phyloP scores from a whole-genome alignment of 108 stramenopile species.

The Cyclotella baltica region DNA sequence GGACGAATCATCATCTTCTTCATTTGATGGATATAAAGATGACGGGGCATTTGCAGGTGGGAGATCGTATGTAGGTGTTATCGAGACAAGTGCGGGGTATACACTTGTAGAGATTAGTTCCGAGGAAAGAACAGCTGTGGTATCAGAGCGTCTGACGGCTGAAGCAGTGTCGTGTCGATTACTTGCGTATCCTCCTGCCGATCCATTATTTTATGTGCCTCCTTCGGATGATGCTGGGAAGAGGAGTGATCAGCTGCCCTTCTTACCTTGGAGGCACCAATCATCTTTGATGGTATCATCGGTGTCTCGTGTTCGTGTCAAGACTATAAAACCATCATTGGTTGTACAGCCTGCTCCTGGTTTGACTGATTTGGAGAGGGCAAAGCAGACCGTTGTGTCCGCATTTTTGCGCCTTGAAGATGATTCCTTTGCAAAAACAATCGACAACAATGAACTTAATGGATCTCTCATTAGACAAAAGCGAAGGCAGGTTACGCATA shows the following conservation, averaged over 20 bases:
- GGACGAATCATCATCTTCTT: slow-evolving; percentile 19
- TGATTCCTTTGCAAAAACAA: slow-evolving; percentile 14
- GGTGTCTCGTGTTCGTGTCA: slow-evolving; percentile 29
- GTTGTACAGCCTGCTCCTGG: slow-evolving; percentile 44
- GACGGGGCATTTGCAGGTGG: slow-evolving; percentile 46
- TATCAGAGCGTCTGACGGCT: slow-evolving; percentile 80
- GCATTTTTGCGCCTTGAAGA: slow-evolving; percentile 52
- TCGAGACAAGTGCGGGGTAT: slow-evolving; percentile 72
- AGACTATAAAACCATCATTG: slow-evolving; percentile 51
- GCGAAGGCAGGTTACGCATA: slow-evolving; percentile 31
- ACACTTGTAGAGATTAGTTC: slow-evolving; percentile 73
- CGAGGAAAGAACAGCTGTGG: slow-evolving; percentile 76
- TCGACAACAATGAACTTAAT: background rate
- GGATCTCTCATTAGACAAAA: slow-evolving; percentile 30
- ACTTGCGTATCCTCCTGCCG: slow-evolving; percentile 81
- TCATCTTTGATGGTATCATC: background rate
- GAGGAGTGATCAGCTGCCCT: slow-evolving; percentile 40
- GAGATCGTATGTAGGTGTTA: slow-evolving; percentile 83
- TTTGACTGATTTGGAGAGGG: slow-evolving; percentile 56
- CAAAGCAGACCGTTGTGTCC: slow-evolving; percentile 56
- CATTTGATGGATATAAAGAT: slow-evolving; percentile 29
- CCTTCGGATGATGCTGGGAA: slow-evolving; percentile 45
- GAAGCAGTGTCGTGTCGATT: slow-evolving; percentile 88
- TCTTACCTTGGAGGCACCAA: slow-evolving; percentile 46
- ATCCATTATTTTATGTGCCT: slow-evolving; percentile 77